Evolutionary conservation across 257 asterid species (phyloP), one percentile per base, ranked within the genome.

Genomic region (Gentiana straminea): DNA sequence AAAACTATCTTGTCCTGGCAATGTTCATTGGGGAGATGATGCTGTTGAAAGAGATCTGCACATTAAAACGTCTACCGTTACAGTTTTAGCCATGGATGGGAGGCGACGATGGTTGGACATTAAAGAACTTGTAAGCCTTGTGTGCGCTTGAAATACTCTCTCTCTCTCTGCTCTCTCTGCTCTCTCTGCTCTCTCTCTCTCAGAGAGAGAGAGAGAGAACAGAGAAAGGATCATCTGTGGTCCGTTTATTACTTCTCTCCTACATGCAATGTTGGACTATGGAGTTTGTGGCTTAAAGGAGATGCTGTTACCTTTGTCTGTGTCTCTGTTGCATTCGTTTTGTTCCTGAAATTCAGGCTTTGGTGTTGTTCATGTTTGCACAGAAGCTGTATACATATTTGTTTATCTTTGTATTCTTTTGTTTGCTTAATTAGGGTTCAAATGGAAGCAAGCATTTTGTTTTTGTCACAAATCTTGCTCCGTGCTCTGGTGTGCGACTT

Each of bases 41-140:
- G 94, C 88, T 64, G 90, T 78, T 66, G 97, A 92, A 78, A 88
- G 75, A 68, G 99, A 92, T 68, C 77, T 92, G 69, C 74, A 81
- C 71, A 82, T 92, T 59, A 86, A 77, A 73, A 83, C 85, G 9
- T 72, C 79, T 48, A 83, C 84, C n/a, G 78, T 88, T 69, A 88
- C 94, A 56, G 80, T 92, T 73, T 76, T 88, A 65, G 95, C 97
- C 43, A 88, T 88, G 99, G 99, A 92, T 75, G 99, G 99, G 67
- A 79, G 94, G 79, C 83, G 94, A 58, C 81, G 99, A 56, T 92
- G 97, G 99, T 63, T 92, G 80, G 99, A 92, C 84, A 83, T 92
- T 73, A 84, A 81, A 58, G 83, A 83, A 75, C 86, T 87, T 89
- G 99, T 92, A 61, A 78, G 87, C 70, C 56, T 75, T 70, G 64